Base-by-base conservation (phyloP, 2,329 filamentous ascomycete species). In the Ophiosphaerella herpotricha region DNA sequence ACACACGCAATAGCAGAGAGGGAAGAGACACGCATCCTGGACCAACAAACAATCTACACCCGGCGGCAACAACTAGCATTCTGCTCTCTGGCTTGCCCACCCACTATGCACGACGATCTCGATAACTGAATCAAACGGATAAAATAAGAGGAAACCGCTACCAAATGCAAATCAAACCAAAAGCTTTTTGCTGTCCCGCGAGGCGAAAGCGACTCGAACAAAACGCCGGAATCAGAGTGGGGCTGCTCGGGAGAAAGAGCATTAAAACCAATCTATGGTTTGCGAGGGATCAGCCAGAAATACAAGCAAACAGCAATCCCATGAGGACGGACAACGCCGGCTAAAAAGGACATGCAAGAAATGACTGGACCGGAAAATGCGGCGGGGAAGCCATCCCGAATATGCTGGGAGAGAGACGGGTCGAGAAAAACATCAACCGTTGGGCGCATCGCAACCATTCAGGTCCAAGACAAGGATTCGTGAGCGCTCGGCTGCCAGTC, bases 241-340 rank as follows among this genome's bases (percentile, higher is more conserved):
- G 57, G 61, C 61, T 52, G 62, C 66, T 66, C 63, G 52, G 51
- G 51, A 39, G 31, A 48, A 43, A 54, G 52, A 63, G 61, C 59
- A 69, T 66, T 65, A 70, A 57, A 67, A 66, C 66, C 63, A 66
- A 52, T 63, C 62, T 55, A 64, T 62, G 60, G 63, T 58, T 44
- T 50, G 55, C 46, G 48, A 52, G 58, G 60, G 51, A 63, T 54
- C 55, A 58, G 18, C 32, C 48, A 53, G 38, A 63, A 52, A 62
- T 50, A 46, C 48, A 51, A 38, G 55, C 54, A 24, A 37, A 42
- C 21, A 35, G 43, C 45, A 63, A 66, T 67, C 14, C 36, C 33
- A 42, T 50, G 48, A 41, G 56, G 38, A 54, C 42, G 31, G 33
- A 37, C 57, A 66, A 67, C 67, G 57, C 66, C 65, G 45, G 38